Percentiles rank a stretch among this genome's conserved stretches.
Conservation (phyloP, 495 filamentous ascomycete species). For the Penicillium malachiteum region DNA sequence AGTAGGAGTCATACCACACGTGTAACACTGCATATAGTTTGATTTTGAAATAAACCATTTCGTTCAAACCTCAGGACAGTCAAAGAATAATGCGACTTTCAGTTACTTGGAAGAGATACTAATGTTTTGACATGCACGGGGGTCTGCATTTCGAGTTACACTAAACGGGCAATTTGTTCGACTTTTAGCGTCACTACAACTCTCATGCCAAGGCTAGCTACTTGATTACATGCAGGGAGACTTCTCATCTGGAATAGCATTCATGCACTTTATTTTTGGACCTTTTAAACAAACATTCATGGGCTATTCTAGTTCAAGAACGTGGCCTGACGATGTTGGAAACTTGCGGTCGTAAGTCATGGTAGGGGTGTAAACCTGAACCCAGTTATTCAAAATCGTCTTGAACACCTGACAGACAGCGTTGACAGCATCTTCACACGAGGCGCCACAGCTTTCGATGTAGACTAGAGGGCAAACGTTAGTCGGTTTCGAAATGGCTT, state of each 20-base stretch:
- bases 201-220: too few species aligned
- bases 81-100: too few species aligned
- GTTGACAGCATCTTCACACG: constrained; percentile 45
- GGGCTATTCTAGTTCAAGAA: constrained; percentile 22
- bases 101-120: too few species aligned
- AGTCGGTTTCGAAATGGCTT: background rate
- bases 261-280: too few species aligned
- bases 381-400: constrained; percentile 59
- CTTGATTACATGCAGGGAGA: background rate
- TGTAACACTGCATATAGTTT: too few species aligned
- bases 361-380: constrained; percentile 42
- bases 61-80: too few species aligned
- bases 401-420: constrained; percentile 54
- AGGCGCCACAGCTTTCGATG: constrained; percentile 52
- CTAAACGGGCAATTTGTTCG: too few species aligned
- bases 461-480: constrained; percentile 42
- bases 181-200: too few species aligned
- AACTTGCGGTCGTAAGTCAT: constrained; percentile 40
- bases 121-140: too few species aligned
- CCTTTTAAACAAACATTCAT: background rate
- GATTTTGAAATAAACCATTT: too few species aligned
- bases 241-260: background rate
- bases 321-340: constrained; percentile 41
- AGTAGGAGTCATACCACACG: too few species aligned
- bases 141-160: too few species aligned